Base-by-base conservation (phyloP, 2,329 filamentous ascomycete genomes). In the Fusarium nygamai region DNA sequence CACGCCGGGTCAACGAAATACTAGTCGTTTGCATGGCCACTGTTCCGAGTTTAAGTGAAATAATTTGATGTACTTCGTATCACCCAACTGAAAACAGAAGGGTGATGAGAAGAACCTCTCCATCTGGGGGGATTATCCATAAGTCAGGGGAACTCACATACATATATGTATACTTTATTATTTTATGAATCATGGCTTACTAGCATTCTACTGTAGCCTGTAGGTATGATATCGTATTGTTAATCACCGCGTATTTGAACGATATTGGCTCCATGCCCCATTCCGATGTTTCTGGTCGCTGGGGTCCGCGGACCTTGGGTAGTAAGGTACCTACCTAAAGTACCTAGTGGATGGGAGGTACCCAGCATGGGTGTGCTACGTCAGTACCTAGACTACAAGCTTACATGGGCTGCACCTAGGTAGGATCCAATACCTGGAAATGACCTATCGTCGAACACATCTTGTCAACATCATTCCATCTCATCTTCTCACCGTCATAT, bases 1-100 rank as follows among this genome's bases (percentile, higher is more conserved):
- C 66, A 67, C 63, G 63, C 54, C 73, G 74, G 76, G 63, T 78
- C 74, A 75, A 75, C 66, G 67, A 77, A 76, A 79, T 77, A 73
- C 74, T 71, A 78, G 76, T 77, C 72, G 77, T 71, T 76, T 76
- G 73, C 59, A 75, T 71, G 63, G 54, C 56, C 69, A 67, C 39
- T 53, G 36, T 56, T 59, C 31, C 44, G 33, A 54, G 51, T 67
- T 50, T 29, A 68, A 46, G 65, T 39, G 47, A 61, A 39, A 60
- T 64, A 69, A 60, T 27, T 41, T 44, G 24, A 27, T 59, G 33
- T 27, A 38, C 29, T 51, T 33, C 29, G 22, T 20, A 36, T 29
- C n/a, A 48, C 14, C 41, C 24, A 31, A 51, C 41, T 36, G 56
- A 51, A 38, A 36, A 29, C 20, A 59, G 56, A 24, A 8, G 33